phyloP scores from a whole-genome alignment of 73 alveolate species.

The Uronychia setigera region DNA sequence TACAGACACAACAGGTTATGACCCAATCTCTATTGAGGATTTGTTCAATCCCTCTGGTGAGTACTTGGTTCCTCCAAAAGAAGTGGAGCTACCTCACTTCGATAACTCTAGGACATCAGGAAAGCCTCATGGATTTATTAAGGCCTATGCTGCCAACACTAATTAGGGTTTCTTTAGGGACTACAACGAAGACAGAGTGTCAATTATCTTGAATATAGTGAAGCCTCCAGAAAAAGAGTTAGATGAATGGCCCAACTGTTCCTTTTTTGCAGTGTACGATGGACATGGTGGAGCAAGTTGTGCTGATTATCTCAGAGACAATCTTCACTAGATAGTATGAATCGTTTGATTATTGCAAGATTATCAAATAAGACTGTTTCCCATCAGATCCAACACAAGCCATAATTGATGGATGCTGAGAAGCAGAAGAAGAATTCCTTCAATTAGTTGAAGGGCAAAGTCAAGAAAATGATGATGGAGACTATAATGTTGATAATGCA shows the following conservation, averaged over 20 bases:
- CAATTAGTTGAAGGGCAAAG: slow-evolving; percentile 61
- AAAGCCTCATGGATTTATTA: slow-evolving; percentile 68
- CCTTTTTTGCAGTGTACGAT: slow-evolving; percentile 81
- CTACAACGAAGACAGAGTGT: slow-evolving; percentile 86
- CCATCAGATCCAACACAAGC: slow-evolving; percentile 95
- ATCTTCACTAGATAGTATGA: slow-evolving; percentile 58
- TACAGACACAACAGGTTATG: neutral
- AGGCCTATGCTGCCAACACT: slow-evolving; percentile 82
- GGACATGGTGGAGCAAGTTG: slow-evolving; percentile 87
- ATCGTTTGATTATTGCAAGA: neutral
- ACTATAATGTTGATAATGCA: slow-evolving; percentile 60
- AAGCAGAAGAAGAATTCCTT: slow-evolving; percentile 83
- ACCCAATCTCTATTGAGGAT: neutral
- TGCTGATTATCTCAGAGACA: slow-evolving; percentile 75
- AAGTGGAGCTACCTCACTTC: neutral
- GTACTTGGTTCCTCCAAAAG: neutral
- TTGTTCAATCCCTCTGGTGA: neutral
- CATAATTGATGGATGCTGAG: slow-evolving; percentile 85
- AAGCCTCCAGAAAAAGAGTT: slow-evolving; percentile 55
- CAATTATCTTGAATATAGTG: slow-evolving; percentile 69
- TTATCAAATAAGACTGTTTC: slow-evolving; percentile 69
- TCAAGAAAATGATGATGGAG: slow-evolving; percentile 13
- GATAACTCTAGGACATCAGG: slow-evolving; percentile 34
- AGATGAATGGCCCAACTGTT: slow-evolving; percentile 55
- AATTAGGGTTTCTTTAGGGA: slow-evolving; percentile 82